Percentiles rank a stretch among this genome's conserved stretches.
These are phyloP conservation scores for Pyrrhoderma noxium DNA, from an alignment of 1,284 basidiomycete species.

Conservation along the genomic window DNA sequence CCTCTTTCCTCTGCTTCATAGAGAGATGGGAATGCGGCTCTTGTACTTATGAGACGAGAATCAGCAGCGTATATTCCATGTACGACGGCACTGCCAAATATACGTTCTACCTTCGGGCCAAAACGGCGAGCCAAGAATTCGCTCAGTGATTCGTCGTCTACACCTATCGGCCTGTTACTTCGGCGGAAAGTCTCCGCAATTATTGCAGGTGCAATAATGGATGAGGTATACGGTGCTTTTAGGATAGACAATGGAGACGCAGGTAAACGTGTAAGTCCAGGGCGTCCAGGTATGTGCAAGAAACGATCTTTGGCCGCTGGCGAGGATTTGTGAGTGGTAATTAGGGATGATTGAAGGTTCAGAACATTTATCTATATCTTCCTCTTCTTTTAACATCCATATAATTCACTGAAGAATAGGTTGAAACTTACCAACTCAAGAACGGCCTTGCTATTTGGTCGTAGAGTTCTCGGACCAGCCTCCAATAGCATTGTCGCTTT, in stretches of 20 bases:
- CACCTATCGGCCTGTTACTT: slow-evolving; percentile 32
- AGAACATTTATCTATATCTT: slow-evolving; percentile 66
- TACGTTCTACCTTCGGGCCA: slow-evolving; percentile 63
- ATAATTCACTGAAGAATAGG: not conserved
- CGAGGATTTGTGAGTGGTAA: slow-evolving; percentile 58
- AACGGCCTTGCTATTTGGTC: slow-evolving; percentile 65
- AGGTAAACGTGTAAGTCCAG: slow-evolving; percentile 41
- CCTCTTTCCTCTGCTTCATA: slow-evolving; percentile 63
- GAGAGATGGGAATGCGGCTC: slow-evolving; percentile 69
- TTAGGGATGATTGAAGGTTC: slow-evolving; percentile 46
- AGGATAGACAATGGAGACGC: slow-evolving; percentile 36
- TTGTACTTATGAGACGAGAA: slow-evolving; percentile 65
- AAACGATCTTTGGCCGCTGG: slow-evolving; percentile 72
- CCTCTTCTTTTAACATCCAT: not conserved
- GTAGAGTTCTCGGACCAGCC: slow-evolving; percentile 75
- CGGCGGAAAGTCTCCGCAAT: slow-evolving; percentile 51
- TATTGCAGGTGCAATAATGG: slow-evolving; percentile 46
- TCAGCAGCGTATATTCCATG: slow-evolving; percentile 94
- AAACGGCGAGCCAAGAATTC: slow-evolving; percentile 74
- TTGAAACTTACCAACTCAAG: slow-evolving; percentile 69
- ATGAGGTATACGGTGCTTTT: slow-evolving; percentile 39
- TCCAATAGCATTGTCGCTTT: slow-evolving; percentile 56
- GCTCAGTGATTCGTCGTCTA: slow-evolving; percentile 76
- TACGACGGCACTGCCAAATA: slow-evolving; percentile 76
- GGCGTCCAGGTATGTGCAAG: slow-evolving; percentile 51